Conservation (phyloP, 495 filamentous ascomycete genomes). For the Hyaloscypha finlandica region DNA sequence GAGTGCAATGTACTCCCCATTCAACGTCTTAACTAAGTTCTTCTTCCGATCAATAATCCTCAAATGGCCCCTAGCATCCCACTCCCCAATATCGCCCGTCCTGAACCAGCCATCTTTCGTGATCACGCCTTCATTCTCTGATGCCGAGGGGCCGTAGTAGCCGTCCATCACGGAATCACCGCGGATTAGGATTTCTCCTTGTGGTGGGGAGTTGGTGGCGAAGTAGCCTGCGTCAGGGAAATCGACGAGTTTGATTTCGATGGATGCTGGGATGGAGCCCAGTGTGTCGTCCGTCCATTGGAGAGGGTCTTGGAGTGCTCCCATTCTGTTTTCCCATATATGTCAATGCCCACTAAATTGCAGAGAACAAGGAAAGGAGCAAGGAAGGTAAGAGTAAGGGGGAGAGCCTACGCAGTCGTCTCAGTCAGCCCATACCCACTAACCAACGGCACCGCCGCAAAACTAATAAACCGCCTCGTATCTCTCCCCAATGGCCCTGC, state of each 20-base stretch:
- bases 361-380: background rate
- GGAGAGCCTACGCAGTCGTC: conserved; percentile 63
- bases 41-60: conserved; percentile 95
- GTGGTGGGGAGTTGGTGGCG: conserved; percentile 79
- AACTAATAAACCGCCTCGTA: conserved; percentile 80
- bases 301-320: conserved; percentile 80
- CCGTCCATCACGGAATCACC: conserved; percentile 69
- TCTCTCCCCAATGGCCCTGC: conserved; percentile 83
- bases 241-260: conserved; percentile 93
- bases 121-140: conserved; percentile 72
- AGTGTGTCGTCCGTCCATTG: conserved; percentile 84
- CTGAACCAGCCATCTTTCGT: conserved; percentile 87
- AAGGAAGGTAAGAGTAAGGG: background rate
- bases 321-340: conserved; percentile 61
- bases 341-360: background rate
- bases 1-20: conserved; percentile 95
- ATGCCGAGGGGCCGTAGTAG: conserved; percentile 72
- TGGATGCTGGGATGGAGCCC: conserved; percentile 71
- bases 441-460: conserved; percentile 83
- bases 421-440: conserved; percentile 92
- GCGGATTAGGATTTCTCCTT: conserved; percentile 92
- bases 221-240: conserved; percentile 90
- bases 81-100: conserved; percentile 94
- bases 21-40: conserved; percentile 91
- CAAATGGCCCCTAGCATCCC: conserved; percentile 74